Evolutionary conservation across 768 basidiomycete species (phyloP), one percentile per base, ranked within the genome.

Genomic region (Russula earlei): DNA sequence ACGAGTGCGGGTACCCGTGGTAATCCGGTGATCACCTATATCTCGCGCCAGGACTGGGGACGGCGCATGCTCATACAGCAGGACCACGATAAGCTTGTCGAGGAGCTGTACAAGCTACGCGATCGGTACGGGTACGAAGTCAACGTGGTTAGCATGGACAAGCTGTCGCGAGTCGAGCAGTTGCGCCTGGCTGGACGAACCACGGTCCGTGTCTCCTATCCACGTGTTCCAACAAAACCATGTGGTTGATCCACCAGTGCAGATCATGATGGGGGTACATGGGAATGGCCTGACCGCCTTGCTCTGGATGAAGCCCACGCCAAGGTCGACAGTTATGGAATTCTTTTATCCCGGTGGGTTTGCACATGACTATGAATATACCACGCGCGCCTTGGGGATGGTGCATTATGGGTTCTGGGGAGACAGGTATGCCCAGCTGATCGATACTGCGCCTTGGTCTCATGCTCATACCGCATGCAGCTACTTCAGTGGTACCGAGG

Each of bases 221-320:
- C n/a, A n/a, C n/a, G n/a, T n/a, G n/a, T n/a, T n/a, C 19, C 19
- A 47, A n/a, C 37, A 61, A 10, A 46, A 29, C 12, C 37, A 19
- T 12, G 38, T 15, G 1, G 9, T 48, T 59, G 34, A 51, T 44
- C 49, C 10, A 58, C 22, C 29, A 38, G n/a, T 29, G 6, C 58
- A 95, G 92, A 90, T 95, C 64, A 79, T 95, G 84, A 85, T 94
- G 79, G 92, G 92, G 55, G 86, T 95, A 15, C 92, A 95, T 64
- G 92, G 93, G 10, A 95, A 96, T 65, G 93, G 90, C 31, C 68
- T 96, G 37, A 94, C 91, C 0, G 78, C 89, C 27, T 77, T 94
- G 0, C 67, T 96, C 5, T 96, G 91, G 92, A 96, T 95, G 93
- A 84, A 87, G 22, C 87, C 89, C 2, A 81, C 79, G 3, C 83